These are phyloP conservation scores for Raphanus raphanistrum DNA, from an alignment of 345 rosid genomes.

Conservation along the genomic window DNA sequence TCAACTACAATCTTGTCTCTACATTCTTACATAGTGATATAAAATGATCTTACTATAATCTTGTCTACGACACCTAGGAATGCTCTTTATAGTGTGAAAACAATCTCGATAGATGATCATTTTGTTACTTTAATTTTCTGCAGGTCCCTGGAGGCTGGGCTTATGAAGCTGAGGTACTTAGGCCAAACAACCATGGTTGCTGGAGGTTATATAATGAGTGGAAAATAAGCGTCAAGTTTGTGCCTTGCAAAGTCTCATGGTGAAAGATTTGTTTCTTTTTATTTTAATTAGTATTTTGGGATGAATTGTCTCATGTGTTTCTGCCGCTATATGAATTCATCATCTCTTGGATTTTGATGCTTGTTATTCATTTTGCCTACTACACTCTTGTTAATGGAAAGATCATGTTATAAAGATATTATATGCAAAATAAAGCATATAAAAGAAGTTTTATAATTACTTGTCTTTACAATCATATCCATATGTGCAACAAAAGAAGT, in stretches of 20 bases:
- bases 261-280: conserved; percentile 13
- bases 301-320: conserved; percentile 12
- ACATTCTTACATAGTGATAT: not conserved
- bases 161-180: conserved; percentile 75
- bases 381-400: not conserved
- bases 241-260: conserved; percentile 5
- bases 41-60: too few species aligned
- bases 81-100: not conserved
- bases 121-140: not conserved
- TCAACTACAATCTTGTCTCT: not conserved
- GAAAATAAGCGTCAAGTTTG: conserved; percentile 43
- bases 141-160: conserved; percentile 64
- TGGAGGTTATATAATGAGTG: conserved; percentile 82
- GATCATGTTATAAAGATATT: not conserved
- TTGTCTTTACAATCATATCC: not conserved
- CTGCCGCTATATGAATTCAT: not conserved
- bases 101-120: not conserved
- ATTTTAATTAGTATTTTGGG: conserved; percentile 14
- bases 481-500: too few species aligned
- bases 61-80: not conserved
- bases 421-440: not conserved
- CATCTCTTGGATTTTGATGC: not conserved
- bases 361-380: not conserved
- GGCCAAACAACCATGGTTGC: conserved; percentile 91
- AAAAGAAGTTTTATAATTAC: not conserved